Percentiles rank a stretch among this genome's conserved stretches.
Conservation (phyloP, 2,329 filamentous ascomycete genomes). For the Orbilia brochopaga region DNA sequence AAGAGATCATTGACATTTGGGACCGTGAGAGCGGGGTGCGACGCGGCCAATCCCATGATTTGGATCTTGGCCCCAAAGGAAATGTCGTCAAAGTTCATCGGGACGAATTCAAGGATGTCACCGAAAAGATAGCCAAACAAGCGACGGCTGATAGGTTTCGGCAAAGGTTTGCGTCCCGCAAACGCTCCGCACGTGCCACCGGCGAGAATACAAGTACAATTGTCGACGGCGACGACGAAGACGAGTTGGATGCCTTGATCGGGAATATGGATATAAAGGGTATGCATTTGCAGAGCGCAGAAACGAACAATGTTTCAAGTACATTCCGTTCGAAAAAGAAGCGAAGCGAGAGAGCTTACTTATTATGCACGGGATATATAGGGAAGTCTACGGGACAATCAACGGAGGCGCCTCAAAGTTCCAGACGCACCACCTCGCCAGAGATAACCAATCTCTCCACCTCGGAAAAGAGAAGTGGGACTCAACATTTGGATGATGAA, state of each 20-base stretch:
- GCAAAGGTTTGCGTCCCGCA: slow-evolving; percentile 53
- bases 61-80: slow-evolving; percentile 46
- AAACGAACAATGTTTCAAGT: slow-evolving; percentile 49
- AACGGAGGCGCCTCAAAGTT: slow-evolving; percentile 32
- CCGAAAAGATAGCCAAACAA: slow-evolving; percentile 55
- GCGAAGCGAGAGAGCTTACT: slow-evolving; percentile 42
- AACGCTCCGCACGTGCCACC: slow-evolving; percentile 34
- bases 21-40: slow-evolving; percentile 41
- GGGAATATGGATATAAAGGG: slow-evolving; percentile 53
- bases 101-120: slow-evolving; percentile 54
- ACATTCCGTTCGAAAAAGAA: slow-evolving; percentile 44
- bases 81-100: slow-evolving; percentile 53
- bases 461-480: slow-evolving; percentile 26
- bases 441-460: slow-evolving; percentile 22
- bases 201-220: slow-evolving; percentile 34
- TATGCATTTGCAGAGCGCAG: slow-evolving; percentile 49
- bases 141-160: slow-evolving; percentile 54
- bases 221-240: slow-evolving; percentile 47
- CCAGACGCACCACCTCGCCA: slow-evolving; percentile 27
- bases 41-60: slow-evolving; percentile 27
- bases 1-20: slow-evolving; percentile 39
- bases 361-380: slow-evolving; percentile 46
- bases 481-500: slow-evolving; percentile 53
- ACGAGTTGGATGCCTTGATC: slow-evolving; percentile 54
- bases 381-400: slow-evolving; percentile 29